A percentile compares a stretch with the other conserved stretches of the same genome.
phyloP scores from a whole-genome alignment of 2,329 filamentous ascomycete species.

The Hyphodiscus sp. region DNA sequence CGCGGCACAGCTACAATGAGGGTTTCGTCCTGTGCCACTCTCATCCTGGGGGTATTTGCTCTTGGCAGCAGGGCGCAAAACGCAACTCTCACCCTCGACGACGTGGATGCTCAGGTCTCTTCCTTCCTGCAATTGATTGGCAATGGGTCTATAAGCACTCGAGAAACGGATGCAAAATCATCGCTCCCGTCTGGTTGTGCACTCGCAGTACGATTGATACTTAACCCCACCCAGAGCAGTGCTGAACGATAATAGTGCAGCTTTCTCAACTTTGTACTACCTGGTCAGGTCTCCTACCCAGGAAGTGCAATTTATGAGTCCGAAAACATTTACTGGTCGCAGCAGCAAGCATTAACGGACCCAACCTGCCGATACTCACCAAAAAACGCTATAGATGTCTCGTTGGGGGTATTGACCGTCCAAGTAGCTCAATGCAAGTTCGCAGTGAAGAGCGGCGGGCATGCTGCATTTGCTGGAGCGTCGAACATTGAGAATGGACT shows the following conservation, averaged over 20 bases:
- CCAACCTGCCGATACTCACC: slow-evolving; percentile 21
- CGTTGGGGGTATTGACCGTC: slow-evolving; percentile 10
- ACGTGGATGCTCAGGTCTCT: not conserved
- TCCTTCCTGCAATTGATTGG: slow-evolving; percentile 1
- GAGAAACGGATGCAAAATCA: not conserved
- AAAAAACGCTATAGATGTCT: slow-evolving; percentile 13
- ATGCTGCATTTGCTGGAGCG: slow-evolving; percentile 34
- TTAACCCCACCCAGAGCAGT: not conserved
- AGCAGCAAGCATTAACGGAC: slow-evolving; percentile 9
- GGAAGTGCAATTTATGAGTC: no score
- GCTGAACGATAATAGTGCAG: not conserved
- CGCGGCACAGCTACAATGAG: not conserved
- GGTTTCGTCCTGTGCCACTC: not conserved
- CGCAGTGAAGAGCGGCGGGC: slow-evolving; percentile 22
- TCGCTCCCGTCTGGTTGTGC: not conserved
- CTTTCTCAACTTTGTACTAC: not conserved
- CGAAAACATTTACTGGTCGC: slow-evolving; percentile 27
- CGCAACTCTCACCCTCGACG: not conserved
- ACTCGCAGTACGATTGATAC: not conserved
- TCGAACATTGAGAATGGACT: slow-evolving; percentile 44
- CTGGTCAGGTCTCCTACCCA: slow-evolving; percentile 10
- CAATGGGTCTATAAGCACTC: slow-evolving; percentile 1
- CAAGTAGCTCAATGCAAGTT: slow-evolving; percentile 16
- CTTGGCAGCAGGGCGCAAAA: not conserved
- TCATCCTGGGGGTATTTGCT: not conserved